Percentiles rank a stretch among this genome's conserved stretches.
These are phyloP conservation scores for Schizonepeta tenuifolia DNA, from an alignment of 257 asterid genomes.

Conservation along the genomic window DNA sequence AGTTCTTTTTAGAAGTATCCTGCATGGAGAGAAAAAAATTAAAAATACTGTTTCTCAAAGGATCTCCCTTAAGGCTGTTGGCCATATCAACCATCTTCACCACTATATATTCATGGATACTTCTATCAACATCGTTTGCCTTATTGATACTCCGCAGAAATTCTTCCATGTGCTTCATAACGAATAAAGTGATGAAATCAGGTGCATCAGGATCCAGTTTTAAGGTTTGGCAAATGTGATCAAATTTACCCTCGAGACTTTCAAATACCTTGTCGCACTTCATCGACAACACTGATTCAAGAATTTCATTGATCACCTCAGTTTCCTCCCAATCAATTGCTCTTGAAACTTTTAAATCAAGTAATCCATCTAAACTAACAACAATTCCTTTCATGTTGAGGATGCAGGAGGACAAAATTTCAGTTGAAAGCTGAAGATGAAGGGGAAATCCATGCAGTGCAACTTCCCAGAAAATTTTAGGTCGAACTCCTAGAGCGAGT, in stretches of 20 bases:
- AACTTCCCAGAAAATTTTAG: constrained; percentile 74
- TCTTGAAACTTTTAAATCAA: constrained; percentile 54
- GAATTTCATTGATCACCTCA: constrained; percentile 59
- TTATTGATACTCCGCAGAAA: constrained; percentile 51
- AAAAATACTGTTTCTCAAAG: constrained; percentile 50
- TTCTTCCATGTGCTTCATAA: constrained; percentile 82
- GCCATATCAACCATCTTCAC: constrained; percentile 68
- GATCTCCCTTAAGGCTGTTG: constrained; percentile 64
- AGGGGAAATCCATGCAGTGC: constrained; percentile 87
- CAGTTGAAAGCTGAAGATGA: constrained; percentile 54
- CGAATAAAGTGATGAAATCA: constrained; percentile 65
- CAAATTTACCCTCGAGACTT: constrained; percentile 65
- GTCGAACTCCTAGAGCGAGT: constrained; percentile 61
- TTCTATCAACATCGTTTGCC: constrained; percentile 52
- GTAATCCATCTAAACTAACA: constrained; percentile 59
- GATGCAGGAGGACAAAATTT: constrained; percentile 76
- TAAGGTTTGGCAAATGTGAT: constrained; percentile 62
- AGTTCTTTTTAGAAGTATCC: constrained; percentile 54
- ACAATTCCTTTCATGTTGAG: constrained; percentile 69
- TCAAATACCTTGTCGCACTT: constrained; percentile 82
- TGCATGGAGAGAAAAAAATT: constrained; percentile 62
- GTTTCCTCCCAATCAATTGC: constrained; percentile 53
- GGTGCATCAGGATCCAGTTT: constrained; percentile 62
- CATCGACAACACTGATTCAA: constrained; percentile 70
- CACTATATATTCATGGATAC: constrained; percentile 66